Percentiles rank a stretch among this genome's conserved stretches.
Evolutionary conservation across 2,329 filamentous ascomycete genomes (phyloP).

Genomic region (Coniochaeta prunicola): DNA sequence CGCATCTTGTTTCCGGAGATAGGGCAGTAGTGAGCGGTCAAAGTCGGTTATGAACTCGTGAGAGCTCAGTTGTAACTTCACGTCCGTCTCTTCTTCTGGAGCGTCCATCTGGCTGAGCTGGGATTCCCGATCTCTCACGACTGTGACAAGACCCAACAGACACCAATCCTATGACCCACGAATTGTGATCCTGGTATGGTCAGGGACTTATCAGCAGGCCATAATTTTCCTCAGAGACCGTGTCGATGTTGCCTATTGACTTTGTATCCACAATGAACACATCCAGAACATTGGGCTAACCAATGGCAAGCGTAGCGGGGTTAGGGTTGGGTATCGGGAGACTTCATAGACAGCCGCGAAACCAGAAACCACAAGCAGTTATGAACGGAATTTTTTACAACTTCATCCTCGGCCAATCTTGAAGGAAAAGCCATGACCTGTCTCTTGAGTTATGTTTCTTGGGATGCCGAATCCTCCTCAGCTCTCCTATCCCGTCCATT

Average conservation of each 20-base stretch:
- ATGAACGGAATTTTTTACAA: too few species aligned
- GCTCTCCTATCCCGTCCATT: too few species aligned
- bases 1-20: conserved; percentile 44
- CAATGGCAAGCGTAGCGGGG: neutral
- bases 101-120: conserved; percentile 43
- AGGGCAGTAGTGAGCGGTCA: conserved; percentile 41
- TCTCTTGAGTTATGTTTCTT: too few species aligned
- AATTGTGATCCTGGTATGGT: neutral
- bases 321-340: neutral
- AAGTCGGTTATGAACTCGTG: conserved; percentile 52
- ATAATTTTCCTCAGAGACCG: neutral
- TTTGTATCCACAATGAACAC: neutral
- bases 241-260: neutral
- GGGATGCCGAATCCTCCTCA: too few species aligned
- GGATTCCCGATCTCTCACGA: neutral
- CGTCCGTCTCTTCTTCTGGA: conserved; percentile 51
- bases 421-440: too few species aligned
- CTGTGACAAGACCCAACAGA: neutral
- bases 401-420: too few species aligned
- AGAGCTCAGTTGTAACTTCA: conserved; percentile 55
- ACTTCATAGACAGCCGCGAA: too few species aligned
- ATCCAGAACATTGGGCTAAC: neutral
- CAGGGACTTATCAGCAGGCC: neutral
- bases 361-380: too few species aligned
- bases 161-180: neutral